These are phyloP conservation scores for Geotrichum siamense DNA, from an alignment of 1,139 yeast genomes.

Conservation along the genomic window DNA sequence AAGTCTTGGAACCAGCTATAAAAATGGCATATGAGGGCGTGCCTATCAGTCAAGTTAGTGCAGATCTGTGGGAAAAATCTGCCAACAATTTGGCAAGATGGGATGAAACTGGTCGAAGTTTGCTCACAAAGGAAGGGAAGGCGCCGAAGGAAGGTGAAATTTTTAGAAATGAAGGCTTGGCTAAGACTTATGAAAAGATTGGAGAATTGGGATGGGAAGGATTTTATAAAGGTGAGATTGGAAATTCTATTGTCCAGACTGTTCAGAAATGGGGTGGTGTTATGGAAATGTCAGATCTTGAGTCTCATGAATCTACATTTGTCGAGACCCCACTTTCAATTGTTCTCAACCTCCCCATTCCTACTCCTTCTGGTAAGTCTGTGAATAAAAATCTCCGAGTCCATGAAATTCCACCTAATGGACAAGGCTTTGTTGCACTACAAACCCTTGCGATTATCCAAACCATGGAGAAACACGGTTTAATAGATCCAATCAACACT, in stretches of 20 bases:
- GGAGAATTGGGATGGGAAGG: slow-evolving; percentile 56
- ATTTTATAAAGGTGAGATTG: slow-evolving; percentile 62
- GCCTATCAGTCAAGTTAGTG: slow-evolving; percentile 54
- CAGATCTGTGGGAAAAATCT: slow-evolving; percentile 45
- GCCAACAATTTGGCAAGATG: slow-evolving; percentile 20
- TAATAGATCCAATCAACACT: slow-evolving; percentile 35
- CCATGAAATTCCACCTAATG: slow-evolving; percentile 81
- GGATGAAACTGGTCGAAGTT: slow-evolving; percentile 23
- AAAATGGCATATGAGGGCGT: slow-evolving; percentile 62
- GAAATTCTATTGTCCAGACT: slow-evolving; percentile 54
- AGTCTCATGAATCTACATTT: slow-evolving; percentile 48
- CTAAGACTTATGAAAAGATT: slow-evolving; percentile 46
- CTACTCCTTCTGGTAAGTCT: too few relatives aligned
- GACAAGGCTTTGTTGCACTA: slow-evolving; percentile 70
- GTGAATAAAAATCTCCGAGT: slow-evolving; percentile 27
- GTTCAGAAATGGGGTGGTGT: slow-evolving; percentile 50
- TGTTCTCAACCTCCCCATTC: slow-evolving; percentile 39
- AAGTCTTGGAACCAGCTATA: slow-evolving; percentile 63
- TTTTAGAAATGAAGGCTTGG: slow-evolving; percentile 47
- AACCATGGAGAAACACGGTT: slow-evolving; percentile 42
- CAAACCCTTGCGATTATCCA: slow-evolving; percentile 60
- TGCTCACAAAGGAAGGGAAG: slow-evolving; percentile 36
- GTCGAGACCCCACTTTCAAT: slow-evolving; percentile 47
- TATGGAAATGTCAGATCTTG: slow-evolving; percentile 50
- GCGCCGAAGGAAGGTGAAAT: slow-evolving; percentile 60